A percentile compares a stretch with the other conserved stretches of the same genome.
phyloP scores from a whole-genome alignment of 176 grass and related monocot genomes.

The Stipa capillata region DNA sequence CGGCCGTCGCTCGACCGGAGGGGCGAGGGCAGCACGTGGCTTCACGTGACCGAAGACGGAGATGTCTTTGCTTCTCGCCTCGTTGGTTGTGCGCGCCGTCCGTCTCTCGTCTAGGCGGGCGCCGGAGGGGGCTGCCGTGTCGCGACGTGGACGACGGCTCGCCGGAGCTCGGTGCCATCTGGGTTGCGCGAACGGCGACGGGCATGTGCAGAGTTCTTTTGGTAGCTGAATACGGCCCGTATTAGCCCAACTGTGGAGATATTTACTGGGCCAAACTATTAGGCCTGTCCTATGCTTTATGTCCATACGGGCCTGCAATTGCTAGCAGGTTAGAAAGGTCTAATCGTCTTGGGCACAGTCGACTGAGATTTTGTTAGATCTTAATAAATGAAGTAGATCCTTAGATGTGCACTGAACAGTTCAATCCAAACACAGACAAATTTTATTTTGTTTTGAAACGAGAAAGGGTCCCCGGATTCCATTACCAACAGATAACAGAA shows the following conservation, averaged over 20 bases:
- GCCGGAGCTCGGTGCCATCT: background rate
- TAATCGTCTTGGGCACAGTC: too few species aligned
- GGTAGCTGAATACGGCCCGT: background rate
- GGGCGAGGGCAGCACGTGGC: slow-evolving; percentile 18
- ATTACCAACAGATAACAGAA: too few species aligned
- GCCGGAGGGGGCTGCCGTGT: background rate
- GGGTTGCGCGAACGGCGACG: background rate
- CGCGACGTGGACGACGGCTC: background rate
- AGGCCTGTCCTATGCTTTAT: background rate
- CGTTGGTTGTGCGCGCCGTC: background rate
- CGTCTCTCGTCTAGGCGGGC: background rate
- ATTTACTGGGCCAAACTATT: background rate
- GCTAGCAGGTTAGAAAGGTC: too few species aligned
- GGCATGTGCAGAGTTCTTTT: background rate
- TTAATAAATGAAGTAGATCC: too few species aligned
- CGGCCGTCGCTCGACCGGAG: slow-evolving; percentile 3
- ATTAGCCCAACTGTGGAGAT: too few species aligned
- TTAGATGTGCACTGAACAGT: too few species aligned
- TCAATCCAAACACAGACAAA: too few species aligned
- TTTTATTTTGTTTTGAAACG: too few species aligned
- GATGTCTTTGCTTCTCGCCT: background rate
- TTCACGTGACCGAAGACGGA: background rate
- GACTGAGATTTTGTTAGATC: too few species aligned
- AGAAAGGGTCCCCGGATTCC: too few species aligned
- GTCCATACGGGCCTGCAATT: background rate